Base-by-base conservation (phyloP, 2,329 filamentous ascomycete species). In the Cytospora mali region DNA sequence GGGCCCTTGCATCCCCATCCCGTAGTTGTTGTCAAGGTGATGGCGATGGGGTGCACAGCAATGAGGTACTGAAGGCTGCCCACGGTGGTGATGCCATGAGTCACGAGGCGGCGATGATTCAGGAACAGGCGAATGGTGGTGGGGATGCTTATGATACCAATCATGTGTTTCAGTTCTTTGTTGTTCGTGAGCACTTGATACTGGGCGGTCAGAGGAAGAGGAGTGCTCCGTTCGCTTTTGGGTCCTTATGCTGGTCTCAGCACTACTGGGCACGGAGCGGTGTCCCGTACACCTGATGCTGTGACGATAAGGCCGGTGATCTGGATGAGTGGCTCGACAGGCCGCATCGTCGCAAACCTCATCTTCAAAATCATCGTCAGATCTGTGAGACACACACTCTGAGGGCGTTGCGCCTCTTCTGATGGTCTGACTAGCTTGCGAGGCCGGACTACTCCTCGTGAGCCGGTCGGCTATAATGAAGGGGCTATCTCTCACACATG, bases 381-480 rank as follows among this genome's bases (percentile, higher is more conserved):
- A 53, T 54, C 55, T 57, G 54, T 54, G 63, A 42, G 62, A 59
- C 48, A 66, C 27, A 23, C 61, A 49, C n/a, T 65, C 58, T 28
- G 64, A 66, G 13, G 57, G 51, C 11, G 48, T 25, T 5, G 35
- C 48, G n/a, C 29, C 33, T 57, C 23, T 39, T 42, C 27, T 58
- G 31, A 9, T 16, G 21, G 52, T 9, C n/a, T 61, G 46, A 21
- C 35, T 62, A n/a, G 16, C n/a, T 6, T 53, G 56, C 27, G 29
- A 39, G 11, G 49, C n/a, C 9, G 48, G 39, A 21, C 31, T 39
- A n/a, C 46, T 25, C 42, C 25, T 56, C n/a, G 51, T 29, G 18
- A 66, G 59, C 51, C 68, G 67, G 18, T 71, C 71, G 21, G 69
- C 67, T 21, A 69, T 48, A 46, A 71, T 46, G 29, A 70, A 72